Conservation (phyloP, 169 alveolate genomes). For the Miamiensis avidus region DNA sequence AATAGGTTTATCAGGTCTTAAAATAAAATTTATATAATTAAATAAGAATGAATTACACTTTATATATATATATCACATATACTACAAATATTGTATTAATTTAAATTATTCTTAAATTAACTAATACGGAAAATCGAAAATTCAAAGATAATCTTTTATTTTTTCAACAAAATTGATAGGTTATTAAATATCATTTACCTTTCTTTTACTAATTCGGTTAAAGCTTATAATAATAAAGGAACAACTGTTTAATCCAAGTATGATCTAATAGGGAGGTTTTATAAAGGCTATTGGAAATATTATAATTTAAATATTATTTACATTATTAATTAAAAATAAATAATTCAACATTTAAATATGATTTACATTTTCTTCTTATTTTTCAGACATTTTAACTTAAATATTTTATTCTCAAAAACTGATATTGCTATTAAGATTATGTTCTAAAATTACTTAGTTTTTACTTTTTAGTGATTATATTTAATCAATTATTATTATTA, state of each 20-base stretch:
- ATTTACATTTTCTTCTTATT: neutral
- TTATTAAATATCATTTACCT: neutral
- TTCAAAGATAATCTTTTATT: neutral
- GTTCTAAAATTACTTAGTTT: no score
- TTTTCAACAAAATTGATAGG: neutral
- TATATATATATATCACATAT: no score
- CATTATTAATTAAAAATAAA: no score
- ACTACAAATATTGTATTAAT: no score
- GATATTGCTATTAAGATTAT: no score
- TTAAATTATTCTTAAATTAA: neutral
- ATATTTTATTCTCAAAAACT: no score
- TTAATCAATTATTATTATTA: no score
- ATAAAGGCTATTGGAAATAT: slow-evolving; percentile 3
- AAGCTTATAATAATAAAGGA: slow-evolving; percentile 18
- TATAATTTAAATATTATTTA: no score
- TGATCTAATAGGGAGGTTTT: slow-evolving; percentile 36
- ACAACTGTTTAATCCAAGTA: slow-evolving; percentile 21
- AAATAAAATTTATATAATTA: no score
- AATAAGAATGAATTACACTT: no score
- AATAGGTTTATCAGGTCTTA: slow-evolving; percentile 63
- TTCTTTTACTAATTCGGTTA: slow-evolving; percentile 26
- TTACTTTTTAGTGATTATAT: no score
- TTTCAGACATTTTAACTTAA: neutral
- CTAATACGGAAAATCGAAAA: neutral
- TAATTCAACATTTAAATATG: no score